phyloP scores from a whole-genome alignment of 2,329 filamentous ascomycete species.

The Hypoxylon sp. region DNA sequence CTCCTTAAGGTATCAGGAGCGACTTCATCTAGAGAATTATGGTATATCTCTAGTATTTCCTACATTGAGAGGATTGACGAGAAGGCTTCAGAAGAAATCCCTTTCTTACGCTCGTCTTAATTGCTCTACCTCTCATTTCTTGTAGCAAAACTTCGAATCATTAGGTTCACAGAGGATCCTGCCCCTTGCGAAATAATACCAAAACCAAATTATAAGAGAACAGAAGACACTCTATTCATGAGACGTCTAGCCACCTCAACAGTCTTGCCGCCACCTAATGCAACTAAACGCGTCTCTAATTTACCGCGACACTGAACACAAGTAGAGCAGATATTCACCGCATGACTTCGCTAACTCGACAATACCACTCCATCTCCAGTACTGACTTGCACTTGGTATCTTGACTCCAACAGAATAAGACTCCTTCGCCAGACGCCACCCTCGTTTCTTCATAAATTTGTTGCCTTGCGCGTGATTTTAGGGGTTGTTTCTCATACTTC shows the following conservation, averaged over 20 bases:
- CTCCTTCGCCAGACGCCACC: slow-evolving; percentile 19
- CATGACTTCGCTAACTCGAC: slow-evolving; percentile 13
- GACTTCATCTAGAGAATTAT: background rate
- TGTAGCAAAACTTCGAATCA: background rate
- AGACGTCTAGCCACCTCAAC: slow-evolving; percentile 19
- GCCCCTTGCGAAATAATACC: background rate
- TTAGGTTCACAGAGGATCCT: background rate
- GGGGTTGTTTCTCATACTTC: slow-evolving; percentile 12
- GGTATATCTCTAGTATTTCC: background rate
- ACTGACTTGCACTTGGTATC: slow-evolving; percentile 31
- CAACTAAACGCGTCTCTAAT: slow-evolving; percentile 19
- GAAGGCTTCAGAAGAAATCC: background rate
- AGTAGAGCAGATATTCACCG: slow-evolving; percentile 22
- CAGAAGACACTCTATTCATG: slow-evolving; percentile 32
- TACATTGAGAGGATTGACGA: background rate
- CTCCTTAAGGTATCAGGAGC: background rate
- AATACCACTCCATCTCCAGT: slow-evolving; percentile 6
- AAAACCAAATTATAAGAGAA: slow-evolving; percentile 16
- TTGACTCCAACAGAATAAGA: slow-evolving; percentile 25
- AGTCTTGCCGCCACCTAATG: slow-evolving; percentile 4
- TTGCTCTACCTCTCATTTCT: background rate
- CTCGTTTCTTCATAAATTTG: slow-evolving; percentile 34
- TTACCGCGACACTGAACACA: slow-evolving; percentile 20
- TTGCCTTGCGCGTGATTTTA: slow-evolving; percentile 1
- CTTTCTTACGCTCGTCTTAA: background rate